These are phyloP conservation scores for Geranium incanum DNA, from an alignment of 441 rosid species.

Conservation along the genomic window DNA sequence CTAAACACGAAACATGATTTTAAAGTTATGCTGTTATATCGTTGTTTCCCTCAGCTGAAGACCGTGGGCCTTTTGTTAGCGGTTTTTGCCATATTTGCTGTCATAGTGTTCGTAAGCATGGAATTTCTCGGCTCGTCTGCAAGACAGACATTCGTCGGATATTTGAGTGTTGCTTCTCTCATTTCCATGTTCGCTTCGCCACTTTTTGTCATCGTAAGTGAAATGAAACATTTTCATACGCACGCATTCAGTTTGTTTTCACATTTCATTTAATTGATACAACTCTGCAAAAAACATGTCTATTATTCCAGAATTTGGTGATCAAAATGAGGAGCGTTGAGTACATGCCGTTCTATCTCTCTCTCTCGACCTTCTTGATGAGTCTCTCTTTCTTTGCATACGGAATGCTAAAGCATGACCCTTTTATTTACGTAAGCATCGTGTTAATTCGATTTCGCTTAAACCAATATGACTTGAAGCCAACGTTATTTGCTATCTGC, in stretches of 20 bases:
- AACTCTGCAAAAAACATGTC: neutral
- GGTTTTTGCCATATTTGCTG: constrained; percentile 37
- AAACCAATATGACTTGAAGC: neutral
- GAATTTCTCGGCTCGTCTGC: constrained; percentile 27
- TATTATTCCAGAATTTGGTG: constrained; percentile 48
- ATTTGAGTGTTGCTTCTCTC: constrained; percentile 53
- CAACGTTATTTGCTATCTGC: constrained; percentile 18
- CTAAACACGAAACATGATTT: neutral
- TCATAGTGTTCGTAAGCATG: constrained; percentile 44
- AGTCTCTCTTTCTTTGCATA: constrained; percentile 56
- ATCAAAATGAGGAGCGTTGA: constrained; percentile 68
- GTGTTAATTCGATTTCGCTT: neutral
- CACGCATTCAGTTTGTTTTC: neutral
- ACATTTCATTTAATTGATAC: constrained; percentile 5
- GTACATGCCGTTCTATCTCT: constrained; percentile 80
- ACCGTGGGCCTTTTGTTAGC: constrained; percentile 44
- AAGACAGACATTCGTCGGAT: constrained; percentile 44
- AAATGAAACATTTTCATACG: neutral
- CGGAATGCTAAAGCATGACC: constrained; percentile 53
- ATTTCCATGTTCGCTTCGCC: constrained; percentile 78
- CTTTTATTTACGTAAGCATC: constrained; percentile 55
- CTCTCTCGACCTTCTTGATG: constrained; percentile 76
- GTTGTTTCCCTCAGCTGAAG: constrained; percentile 31
- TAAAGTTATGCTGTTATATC: neutral
- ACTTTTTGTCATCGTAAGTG: constrained; percentile 49